These are phyloP conservation scores for Articulospora tetracladia DNA, from an alignment of 495 filamentous ascomycete species.

Conservation along the genomic window DNA sequence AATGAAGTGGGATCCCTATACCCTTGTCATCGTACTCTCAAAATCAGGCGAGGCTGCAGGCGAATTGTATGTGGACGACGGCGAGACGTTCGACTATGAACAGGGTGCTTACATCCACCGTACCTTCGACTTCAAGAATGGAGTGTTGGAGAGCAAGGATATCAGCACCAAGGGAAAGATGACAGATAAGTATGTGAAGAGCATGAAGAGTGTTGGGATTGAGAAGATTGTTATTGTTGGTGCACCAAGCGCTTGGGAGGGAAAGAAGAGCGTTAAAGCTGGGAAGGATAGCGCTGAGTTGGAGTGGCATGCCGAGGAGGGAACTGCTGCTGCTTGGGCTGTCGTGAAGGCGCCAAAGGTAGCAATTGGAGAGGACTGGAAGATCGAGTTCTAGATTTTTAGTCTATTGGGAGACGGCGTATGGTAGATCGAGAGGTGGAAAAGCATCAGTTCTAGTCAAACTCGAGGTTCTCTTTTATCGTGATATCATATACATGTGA, in stretches of 20 bases:
- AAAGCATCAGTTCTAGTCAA: no score
- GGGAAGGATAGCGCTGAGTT: conserved; percentile 55
- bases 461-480: no score
- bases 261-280: conserved; percentile 62
- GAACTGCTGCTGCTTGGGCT: conserved; percentile 69
- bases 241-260: conserved; percentile 68
- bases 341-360: conserved; percentile 77
- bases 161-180: conserved; percentile 52
- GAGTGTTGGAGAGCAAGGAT: conserved; percentile 52
- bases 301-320: conserved; percentile 54
- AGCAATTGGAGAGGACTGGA: conserved; percentile 77
- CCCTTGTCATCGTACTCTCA: conserved; percentile 74
- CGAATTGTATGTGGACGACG: conserved; percentile 86
- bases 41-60: conserved; percentile 72
- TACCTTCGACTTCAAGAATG: conserved; percentile 58
- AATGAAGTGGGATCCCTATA: conserved; percentile 94
- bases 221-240: conserved; percentile 82
- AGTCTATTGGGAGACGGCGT: background rate
- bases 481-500: background rate
- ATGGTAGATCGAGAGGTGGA: background rate
- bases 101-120: conserved; percentile 83
- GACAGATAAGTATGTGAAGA: conserved; percentile 69
- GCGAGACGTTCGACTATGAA: conserved; percentile 86
- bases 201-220: conserved; percentile 70
- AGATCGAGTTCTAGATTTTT: conserved; percentile 55